Conservation (phyloP, 345 rosid genomes). For the Gynandropsis gynandra region DNA sequence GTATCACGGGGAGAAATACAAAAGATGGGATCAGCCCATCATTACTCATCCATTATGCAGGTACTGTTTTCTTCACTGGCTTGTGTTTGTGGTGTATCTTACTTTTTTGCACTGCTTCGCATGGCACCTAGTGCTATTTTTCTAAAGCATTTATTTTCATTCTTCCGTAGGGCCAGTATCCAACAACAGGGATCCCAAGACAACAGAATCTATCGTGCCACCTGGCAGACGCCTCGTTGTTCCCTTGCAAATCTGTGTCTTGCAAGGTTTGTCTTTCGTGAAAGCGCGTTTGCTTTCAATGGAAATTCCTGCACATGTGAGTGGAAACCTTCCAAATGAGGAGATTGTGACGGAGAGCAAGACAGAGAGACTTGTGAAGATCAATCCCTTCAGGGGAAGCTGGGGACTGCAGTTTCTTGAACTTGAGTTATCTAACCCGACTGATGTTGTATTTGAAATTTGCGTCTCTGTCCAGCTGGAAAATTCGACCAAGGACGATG, state of each 20-base stretch:
- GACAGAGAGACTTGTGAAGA: conserved; percentile 75
- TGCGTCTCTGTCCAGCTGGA: conserved; percentile 80
- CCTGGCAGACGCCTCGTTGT: conserved; percentile 88
- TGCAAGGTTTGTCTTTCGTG: conserved; percentile 89
- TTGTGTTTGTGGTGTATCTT: conserved; percentile 5
- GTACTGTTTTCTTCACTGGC: conserved; percentile 30
- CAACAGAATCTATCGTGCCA: conserved; percentile 43
- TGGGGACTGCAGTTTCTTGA: conserved; percentile 97
- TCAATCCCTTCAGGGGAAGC: conserved; percentile 93
- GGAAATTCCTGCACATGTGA: conserved; percentile 95
- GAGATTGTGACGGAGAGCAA: conserved; percentile 39
- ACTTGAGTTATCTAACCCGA: conserved; percentile 88
- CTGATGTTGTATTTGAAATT: conserved; percentile 87
- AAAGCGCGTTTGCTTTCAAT: conserved; percentile 92
- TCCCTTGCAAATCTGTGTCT: conserved; percentile 80
- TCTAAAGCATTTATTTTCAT: conserved; percentile 2
- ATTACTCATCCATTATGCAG: conserved; percentile 85
- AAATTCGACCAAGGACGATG: conserved; percentile 41
- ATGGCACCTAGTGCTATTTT: neutral
- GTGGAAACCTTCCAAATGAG: conserved; percentile 57
- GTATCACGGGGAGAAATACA: conserved; percentile 54
- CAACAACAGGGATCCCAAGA: conserved; percentile 40
- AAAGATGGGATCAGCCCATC: conserved; percentile 78
- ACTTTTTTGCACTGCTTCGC: conserved; percentile 12
- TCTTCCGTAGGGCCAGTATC: conserved; percentile 49